phyloP scores from a whole-genome alignment of 768 basidiomycete species.

The Xerocomellus intermedius region DNA sequence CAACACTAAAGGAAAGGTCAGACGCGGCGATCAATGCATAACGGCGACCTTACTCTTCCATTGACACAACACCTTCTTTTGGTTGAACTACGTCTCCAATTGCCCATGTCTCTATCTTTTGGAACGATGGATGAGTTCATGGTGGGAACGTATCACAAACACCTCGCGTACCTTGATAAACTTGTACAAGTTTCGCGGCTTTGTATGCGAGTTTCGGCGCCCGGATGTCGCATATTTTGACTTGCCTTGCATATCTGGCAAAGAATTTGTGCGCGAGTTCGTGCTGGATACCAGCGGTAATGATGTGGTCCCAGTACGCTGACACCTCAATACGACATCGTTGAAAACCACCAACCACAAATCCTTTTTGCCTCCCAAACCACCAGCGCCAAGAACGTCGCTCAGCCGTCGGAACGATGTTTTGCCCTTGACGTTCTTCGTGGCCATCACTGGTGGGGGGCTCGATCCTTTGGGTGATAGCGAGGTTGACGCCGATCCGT shows the following conservation, averaged over 20 bases:
- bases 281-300: conserved; percentile 70
- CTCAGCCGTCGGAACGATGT: conserved; percentile 87
- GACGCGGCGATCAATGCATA: conserved; percentile 3
- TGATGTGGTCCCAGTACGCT: conserved; percentile 85
- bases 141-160: not conserved
- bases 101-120: conserved; percentile 83
- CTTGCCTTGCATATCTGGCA: conserved; percentile 83
- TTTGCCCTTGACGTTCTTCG: conserved; percentile 72
- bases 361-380: conserved; percentile 74
- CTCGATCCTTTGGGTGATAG: conserved; percentile 29
- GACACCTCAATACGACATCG: conserved; percentile 91
- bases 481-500: conserved; percentile 18
- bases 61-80: conserved; percentile 77
- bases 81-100: conserved; percentile 77
- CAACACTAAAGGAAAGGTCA: conserved; percentile 48
- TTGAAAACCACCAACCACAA: conserved; percentile 95
- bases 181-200: conserved; percentile 90
- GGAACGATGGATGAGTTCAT: conserved; percentile 6
- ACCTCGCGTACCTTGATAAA: conserved; percentile 70
- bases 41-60: conserved; percentile 75
- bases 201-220: conserved; percentile 69
- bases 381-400: conserved; percentile 72
- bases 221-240: conserved; percentile 83
- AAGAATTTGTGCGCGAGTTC: conserved; percentile 67
- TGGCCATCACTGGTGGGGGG: conserved; percentile 35